Conservation (phyloP, 2,329 filamentous ascomycete species). For the Botryotinia convoluta region DNA sequence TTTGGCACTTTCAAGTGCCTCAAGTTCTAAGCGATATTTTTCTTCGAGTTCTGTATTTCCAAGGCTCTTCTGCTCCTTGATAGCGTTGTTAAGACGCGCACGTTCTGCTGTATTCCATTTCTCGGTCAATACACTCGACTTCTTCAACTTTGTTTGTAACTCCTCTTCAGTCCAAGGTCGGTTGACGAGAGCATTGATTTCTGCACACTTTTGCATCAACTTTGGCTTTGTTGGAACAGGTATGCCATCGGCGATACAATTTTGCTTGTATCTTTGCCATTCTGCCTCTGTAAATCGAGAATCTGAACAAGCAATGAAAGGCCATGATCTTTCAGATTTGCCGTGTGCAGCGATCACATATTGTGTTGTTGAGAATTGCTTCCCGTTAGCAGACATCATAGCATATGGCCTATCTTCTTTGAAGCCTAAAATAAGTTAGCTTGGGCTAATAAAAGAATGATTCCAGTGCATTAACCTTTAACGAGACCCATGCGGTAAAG, state of each 20-base stretch:
- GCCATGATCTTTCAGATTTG: slow-evolving; percentile 78
- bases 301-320: slow-evolving; percentile 89
- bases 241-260: slow-evolving; percentile 68
- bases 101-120: slow-evolving; percentile 67
- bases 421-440: slow-evolving; percentile 58
- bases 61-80: slow-evolving; percentile 62
- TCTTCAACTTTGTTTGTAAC: slow-evolving; percentile 73
- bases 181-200: slow-evolving; percentile 76
- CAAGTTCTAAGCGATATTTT: slow-evolving; percentile 58
- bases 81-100: slow-evolving; percentile 60
- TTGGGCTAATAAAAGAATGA: background rate
- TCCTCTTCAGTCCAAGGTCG: slow-evolving; percentile 81
- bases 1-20: slow-evolving; percentile 64
- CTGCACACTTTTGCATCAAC: slow-evolving; percentile 69
- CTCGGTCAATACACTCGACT: slow-evolving; percentile 64
- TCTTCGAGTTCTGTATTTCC: slow-evolving; percentile 59
- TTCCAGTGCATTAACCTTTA: slow-evolving; percentile 58
- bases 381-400: slow-evolving; percentile 70
- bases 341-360: slow-evolving; percentile 82
- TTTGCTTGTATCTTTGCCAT: slow-evolving; percentile 75
- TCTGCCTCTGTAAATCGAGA: slow-evolving; percentile 79
- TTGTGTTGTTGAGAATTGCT: slow-evolving; percentile 78
- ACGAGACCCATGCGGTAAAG: slow-evolving; percentile 87
- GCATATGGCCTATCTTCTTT: slow-evolving; percentile 78
- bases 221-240: slow-evolving; percentile 70